Conservation (phyloP, 2,329 filamentous ascomycete species). For the Huntiella savannae region DNA sequence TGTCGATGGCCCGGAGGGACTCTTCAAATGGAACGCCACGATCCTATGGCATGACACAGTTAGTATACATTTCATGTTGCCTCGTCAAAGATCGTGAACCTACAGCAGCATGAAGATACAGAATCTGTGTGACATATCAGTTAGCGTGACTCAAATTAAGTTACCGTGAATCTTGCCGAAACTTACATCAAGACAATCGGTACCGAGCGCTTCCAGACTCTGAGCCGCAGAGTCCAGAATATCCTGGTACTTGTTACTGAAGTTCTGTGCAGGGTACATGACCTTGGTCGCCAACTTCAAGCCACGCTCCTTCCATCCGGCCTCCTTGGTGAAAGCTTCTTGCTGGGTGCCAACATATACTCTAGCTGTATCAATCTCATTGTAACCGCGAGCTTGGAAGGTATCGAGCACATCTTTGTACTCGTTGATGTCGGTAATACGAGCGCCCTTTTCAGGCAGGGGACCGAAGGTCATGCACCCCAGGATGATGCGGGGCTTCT, state of each 20-base stretch:
- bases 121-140: constrained; percentile 26
- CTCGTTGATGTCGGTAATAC: constrained; percentile 47
- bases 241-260: constrained; percentile 42
- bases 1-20: constrained; percentile 58
- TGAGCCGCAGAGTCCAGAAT: constrained; percentile 46
- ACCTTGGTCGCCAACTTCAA: constrained; percentile 63
- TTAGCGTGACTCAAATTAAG: neutral
- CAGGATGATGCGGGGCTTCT: constrained; percentile 54
- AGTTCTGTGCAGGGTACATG: constrained; percentile 39
- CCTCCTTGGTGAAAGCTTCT: constrained; percentile 58
- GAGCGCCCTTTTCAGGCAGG: constrained; percentile 39
- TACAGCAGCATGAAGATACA: constrained; percentile 52
- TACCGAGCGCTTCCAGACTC: constrained; percentile 52
- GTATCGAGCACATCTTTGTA: constrained; percentile 56
- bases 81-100: constrained; percentile 4
- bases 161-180: neutral
- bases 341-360: constrained; percentile 53
- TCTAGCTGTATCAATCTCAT: constrained; percentile 70
- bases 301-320: constrained; percentile 61
- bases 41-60: constrained; percentile 23
- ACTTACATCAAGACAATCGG: constrained; percentile 50
- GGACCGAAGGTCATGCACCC: constrained; percentile 76
- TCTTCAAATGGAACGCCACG: constrained; percentile 56
- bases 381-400: constrained; percentile 62
- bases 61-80: constrained; percentile 13